These are phyloP conservation scores for Polytrichum commune DNA, from an alignment of 225 moss, liverwort and hornwort species.

Conservation along the genomic window DNA sequence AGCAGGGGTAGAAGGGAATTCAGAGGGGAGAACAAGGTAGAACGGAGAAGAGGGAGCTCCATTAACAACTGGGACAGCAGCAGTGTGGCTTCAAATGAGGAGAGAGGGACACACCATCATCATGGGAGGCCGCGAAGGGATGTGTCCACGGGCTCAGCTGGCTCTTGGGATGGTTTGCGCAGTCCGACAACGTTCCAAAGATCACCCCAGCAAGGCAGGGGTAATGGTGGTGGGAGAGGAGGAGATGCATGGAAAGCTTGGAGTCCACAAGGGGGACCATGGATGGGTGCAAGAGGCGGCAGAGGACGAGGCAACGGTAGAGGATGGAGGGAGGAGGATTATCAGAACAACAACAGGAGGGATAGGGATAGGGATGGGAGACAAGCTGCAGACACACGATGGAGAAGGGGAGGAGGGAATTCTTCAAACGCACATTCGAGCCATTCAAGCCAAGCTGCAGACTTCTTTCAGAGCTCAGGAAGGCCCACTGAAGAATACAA, in stretches of 20 bases:
- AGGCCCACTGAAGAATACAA: background rate
- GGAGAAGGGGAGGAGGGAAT: conserved; percentile 11
- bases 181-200: background rate
- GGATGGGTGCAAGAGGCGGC: background rate
- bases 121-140: conserved; percentile 4
- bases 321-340: background rate
- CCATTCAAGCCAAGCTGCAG: background rate
- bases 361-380: background rate
- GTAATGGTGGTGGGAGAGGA: background rate
- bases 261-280: conserved; percentile 4
- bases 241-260: conserved; percentile 1
- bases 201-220: background rate
- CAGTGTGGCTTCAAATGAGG: conserved; percentile 6
- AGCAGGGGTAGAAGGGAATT: conserved; percentile 3
- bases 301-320: background rate
- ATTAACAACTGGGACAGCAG: background rate
- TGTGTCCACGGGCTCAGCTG: conserved; percentile 4
- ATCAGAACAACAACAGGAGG: background rate
- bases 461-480: background rate
- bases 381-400: background rate
- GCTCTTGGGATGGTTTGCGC: background rate
- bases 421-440: no score
- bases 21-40: conserved; percentile 2
- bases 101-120: background rate
- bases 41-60: conserved; percentile 4